Evolutionary conservation across 805 yeast genomes (phyloP).

Genomic region (Candida michaelii): DNA sequence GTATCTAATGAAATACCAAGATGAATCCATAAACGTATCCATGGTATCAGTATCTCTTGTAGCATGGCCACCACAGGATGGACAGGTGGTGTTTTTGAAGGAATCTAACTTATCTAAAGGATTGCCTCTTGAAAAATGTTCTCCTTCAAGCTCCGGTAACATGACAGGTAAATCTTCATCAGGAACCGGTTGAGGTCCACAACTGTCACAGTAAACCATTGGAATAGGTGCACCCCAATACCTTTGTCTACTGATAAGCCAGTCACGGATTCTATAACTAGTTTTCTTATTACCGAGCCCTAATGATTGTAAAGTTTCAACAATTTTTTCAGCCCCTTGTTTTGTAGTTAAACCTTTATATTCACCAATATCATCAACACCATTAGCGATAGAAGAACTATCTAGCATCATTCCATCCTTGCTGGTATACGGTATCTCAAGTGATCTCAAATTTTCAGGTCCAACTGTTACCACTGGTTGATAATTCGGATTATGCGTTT

Average conservation of each 20-base stretch:
- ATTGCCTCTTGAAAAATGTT: conserved; percentile 62
- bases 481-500: conserved; percentile 48
- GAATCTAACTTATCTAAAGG: conserved; percentile 59
- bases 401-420: conserved; percentile 43
- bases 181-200: conserved; percentile 94
- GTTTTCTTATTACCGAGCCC: conserved; percentile 47
- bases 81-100: conserved; percentile 76
- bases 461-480: conserved; percentile 48
- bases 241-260: conserved; percentile 93
- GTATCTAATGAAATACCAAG: conserved; percentile 92
- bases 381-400: conserved; percentile 23
- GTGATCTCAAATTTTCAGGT: conserved; percentile 22
- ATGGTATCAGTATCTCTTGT: conserved; percentile 94
- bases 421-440: conserved; percentile 50
- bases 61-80: conserved; percentile 63
- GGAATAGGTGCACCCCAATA: conserved; percentile 99
- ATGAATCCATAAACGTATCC: conserved; percentile 98
- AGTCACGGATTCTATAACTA: conserved; percentile 76
- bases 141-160: conserved; percentile 63
- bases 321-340: conserved; percentile 54
- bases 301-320: conserved; percentile 36
- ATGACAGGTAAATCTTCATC: conserved; percentile 80
- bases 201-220: conserved; percentile 76
- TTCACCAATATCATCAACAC: conserved; percentile 27
- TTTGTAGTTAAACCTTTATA: conserved; percentile 49